phyloP scores from a whole-genome alignment of 2,329 filamentous ascomycete species.

The Intubia oerlemansii region DNA sequence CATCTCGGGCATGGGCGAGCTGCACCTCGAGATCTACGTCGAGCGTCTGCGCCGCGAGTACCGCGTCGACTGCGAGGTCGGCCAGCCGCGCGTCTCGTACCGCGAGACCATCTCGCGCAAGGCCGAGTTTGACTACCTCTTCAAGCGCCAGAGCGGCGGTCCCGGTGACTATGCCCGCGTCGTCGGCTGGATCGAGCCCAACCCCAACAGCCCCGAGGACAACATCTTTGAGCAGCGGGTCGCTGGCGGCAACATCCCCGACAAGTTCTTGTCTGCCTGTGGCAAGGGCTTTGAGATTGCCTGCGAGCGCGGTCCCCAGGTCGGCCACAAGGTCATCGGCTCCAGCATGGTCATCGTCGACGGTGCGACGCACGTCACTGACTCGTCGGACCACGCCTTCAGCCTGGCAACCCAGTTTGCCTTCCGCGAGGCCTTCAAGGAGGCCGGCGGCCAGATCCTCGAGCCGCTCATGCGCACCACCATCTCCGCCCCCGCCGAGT shows the following conservation, averaged over 20 bases:
- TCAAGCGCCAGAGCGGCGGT: slow-evolving; percentile 90
- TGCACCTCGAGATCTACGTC: slow-evolving; percentile 93
- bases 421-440: slow-evolving; percentile 80
- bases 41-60: slow-evolving; percentile 95
- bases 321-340: slow-evolving; percentile 85
- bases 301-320: slow-evolving; percentile 69
- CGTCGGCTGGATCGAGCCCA: slow-evolving; percentile 77
- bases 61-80: slow-evolving; percentile 87
- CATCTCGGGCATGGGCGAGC: slow-evolving; percentile 93
- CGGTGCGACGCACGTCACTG: slow-evolving; percentile 89
- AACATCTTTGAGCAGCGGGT: slow-evolving; percentile 80
- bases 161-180: slow-evolving; percentile 92
- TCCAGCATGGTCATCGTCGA: slow-evolving; percentile 85
- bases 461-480: slow-evolving; percentile 98
- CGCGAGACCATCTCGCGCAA: slow-evolving; percentile 72
- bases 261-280: slow-evolving; percentile 89
- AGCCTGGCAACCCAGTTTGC: slow-evolving; percentile 87
- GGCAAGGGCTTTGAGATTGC: slow-evolving; percentile 80
- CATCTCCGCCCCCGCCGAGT: slow-evolving; percentile 88
- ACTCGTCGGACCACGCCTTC: slow-evolving; percentile 94
- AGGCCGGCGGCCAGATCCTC: slow-evolving; percentile 63
- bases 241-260: slow-evolving; percentile 72
- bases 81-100: slow-evolving; percentile 91
- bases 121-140: slow-evolving; percentile 74
- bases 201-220: slow-evolving; percentile 36